Conservation (phyloP, 2,329 filamentous ascomycete species). For the Pochonia chlamydosporia region DNA sequence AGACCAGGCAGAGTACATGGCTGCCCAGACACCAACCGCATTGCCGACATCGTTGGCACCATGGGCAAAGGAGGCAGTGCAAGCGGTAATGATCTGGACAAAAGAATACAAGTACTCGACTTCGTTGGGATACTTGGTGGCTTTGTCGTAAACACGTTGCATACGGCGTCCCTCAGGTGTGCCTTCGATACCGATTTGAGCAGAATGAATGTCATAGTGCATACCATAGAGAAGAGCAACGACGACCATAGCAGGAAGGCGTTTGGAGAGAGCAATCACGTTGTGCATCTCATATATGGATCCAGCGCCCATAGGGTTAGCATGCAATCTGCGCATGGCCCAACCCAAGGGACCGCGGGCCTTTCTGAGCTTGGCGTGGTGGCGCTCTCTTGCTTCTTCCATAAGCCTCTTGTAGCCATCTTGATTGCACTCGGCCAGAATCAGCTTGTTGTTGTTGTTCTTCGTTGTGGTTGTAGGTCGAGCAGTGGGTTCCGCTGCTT, state of each 20-base stretch:
- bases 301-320: slow-evolving; percentile 67
- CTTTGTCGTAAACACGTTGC: slow-evolving; percentile 55
- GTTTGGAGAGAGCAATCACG: slow-evolving; percentile 55
- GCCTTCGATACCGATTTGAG: slow-evolving; percentile 14
- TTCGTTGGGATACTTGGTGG: slow-evolving; percentile 54
- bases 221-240: slow-evolving; percentile 64
- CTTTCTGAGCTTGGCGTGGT: slow-evolving; percentile 58
- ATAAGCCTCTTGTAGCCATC: slow-evolving; percentile 56
- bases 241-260: slow-evolving; percentile 62
- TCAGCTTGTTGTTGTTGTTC: slow-evolving; percentile 36
- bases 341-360: slow-evolving; percentile 67
- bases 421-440: slow-evolving; percentile 43
- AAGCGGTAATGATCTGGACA: slow-evolving; percentile 60
- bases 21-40: slow-evolving; percentile 63
- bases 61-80: slow-evolving; percentile 68
- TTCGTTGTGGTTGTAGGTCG: slow-evolving; percentile 29
- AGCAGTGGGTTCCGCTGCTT: slow-evolving; percentile 1
- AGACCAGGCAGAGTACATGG: slow-evolving; percentile 61
- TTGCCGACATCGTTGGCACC: slow-evolving; percentile 74
- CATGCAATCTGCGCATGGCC: slow-evolving; percentile 72
- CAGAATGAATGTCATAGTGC: slow-evolving; percentile 71
- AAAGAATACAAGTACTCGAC: slow-evolving; percentile 65
- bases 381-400: slow-evolving; percentile 47
- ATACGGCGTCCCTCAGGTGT: slow-evolving; percentile 16
- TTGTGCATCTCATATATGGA: slow-evolving; percentile 71